phyloP scores from a whole-genome alignment of 345 rosid species.

The Triadica sebifera region DNA sequence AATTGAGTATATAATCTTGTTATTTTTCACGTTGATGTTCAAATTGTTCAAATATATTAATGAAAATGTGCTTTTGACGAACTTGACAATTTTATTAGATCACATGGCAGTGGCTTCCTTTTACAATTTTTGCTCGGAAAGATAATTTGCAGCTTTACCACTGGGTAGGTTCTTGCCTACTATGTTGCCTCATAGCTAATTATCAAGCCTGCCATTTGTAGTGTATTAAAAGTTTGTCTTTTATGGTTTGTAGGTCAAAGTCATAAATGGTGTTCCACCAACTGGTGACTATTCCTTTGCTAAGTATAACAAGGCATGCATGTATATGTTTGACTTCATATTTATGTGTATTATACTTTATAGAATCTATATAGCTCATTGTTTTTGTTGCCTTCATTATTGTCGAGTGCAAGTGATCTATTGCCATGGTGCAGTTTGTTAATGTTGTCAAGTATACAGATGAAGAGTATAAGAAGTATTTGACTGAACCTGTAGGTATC shows the following conservation, averaged over 20 bases:
- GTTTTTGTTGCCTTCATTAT: neutral
- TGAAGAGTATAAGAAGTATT: conserved; percentile 80
- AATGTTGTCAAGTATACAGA: conserved; percentile 72
- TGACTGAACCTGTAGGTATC: conserved; percentile 85
- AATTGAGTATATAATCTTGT: conserved; percentile 5
- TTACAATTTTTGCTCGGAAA: conserved; percentile 77
- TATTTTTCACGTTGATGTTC: too few species aligned
- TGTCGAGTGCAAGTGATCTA: conserved; percentile 4
- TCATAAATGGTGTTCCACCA: conserved; percentile 85
- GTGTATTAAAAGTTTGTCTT: neutral
- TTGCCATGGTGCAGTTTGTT: conserved; percentile 55
- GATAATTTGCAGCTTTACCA: conserved; percentile 87
- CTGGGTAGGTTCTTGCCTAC: conserved; percentile 49
- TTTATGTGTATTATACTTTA: conserved; percentile 1
- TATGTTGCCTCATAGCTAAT: neutral
- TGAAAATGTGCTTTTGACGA: too few species aligned
- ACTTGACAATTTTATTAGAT: conserved; percentile 41
- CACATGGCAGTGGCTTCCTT: conserved; percentile 88
- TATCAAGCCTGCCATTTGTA: neutral
- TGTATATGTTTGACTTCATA: neutral
- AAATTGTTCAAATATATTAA: too few species aligned
- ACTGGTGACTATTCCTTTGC: conserved; percentile 94
- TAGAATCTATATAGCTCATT: neutral
- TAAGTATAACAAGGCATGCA: conserved; percentile 86
- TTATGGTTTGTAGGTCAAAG: conserved; percentile 61